Base-by-base conservation (phyloP, 495 filamentous ascomycete genomes). In the Parachaetomium inaequale region DNA sequence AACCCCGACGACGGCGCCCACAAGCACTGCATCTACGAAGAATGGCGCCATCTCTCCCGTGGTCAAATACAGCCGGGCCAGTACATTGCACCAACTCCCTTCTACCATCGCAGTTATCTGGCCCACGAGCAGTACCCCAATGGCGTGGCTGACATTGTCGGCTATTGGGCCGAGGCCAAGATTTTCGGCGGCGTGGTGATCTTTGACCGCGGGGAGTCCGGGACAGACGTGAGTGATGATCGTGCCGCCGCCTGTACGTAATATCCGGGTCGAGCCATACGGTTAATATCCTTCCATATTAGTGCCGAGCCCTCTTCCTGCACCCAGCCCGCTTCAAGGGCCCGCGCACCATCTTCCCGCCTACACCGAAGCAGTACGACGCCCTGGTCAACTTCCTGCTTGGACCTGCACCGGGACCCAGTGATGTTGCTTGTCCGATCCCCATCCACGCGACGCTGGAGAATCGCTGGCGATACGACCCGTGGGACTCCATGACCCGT, bases 101-200 rank as follows among this genome's bases (percentile, higher is more conserved):
- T 72, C 43, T 64, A 57, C 53, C 69, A 69, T 47, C 36, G 19
- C 11, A 50, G 45, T 1, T 73, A 71, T 54, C 7, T 34, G 11
- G 58, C 58, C 26, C 55, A 28, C 34, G 7, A 62, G 10, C 67
- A 68, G 50, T 73, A 71, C 47, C 67, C 67, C 7, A 57, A 67
- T 14, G 63, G 66, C n/a, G 55, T 71, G n/a, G 61, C 64, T 4
- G 70, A 73, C 52, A 36, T 66, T 0, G 69, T 66, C 23, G 72
- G 68, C 5, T 71, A 71, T 55, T 75, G 67, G 72, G 67, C 66
- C 54, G 70, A 69, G 47, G 58, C 60, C 19, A 61, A 63, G 5
- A 64, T 68, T 15, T 58, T 73, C 5, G 65, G 69, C 11, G 68
- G 63, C 25, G 68, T 71, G n/a, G 54, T 65, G 2, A 42, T 71